Conservation (phyloP, 495 filamentous ascomycete species). For the Penicillium subrubescens region DNA sequence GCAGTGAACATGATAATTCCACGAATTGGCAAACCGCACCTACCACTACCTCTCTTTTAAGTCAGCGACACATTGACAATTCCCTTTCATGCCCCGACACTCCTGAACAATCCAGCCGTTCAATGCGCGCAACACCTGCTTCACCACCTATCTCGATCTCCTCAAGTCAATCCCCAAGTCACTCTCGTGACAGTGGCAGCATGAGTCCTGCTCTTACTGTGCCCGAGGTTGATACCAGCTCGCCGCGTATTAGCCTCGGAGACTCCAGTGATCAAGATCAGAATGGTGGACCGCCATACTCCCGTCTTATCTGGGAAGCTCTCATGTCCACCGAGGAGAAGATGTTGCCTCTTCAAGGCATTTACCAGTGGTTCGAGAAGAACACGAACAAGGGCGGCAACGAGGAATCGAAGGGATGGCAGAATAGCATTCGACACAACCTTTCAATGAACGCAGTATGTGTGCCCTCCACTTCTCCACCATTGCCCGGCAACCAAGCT, state of each 20-base stretch:
- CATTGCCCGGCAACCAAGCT: constrained; percentile 1
- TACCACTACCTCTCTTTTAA: background rate
- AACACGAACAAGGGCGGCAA: constrained; percentile 76
- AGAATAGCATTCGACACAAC: constrained; percentile 97
- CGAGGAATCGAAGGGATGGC: constrained; percentile 77
- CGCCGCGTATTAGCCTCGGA: constrained; percentile 16
- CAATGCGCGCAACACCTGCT: constrained; percentile 12
- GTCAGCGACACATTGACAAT: background rate
- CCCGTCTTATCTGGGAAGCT: constrained; percentile 76
- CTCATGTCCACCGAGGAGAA: constrained; percentile 64
- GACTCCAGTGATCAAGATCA: constrained; percentile 36
- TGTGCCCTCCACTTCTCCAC: constrained; percentile 16
- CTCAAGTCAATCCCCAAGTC: constrained; percentile 22
- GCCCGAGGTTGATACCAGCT: constrained; percentile 12
- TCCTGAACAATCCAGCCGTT: background rate
- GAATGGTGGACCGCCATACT: constrained; percentile 69
- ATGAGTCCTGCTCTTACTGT: constrained; percentile 17
- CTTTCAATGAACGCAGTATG: constrained; percentile 94
- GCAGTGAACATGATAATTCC: background rate
- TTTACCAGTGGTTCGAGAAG: constrained; percentile 87
- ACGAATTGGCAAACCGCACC: background rate
- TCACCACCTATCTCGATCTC: constrained; percentile 29
- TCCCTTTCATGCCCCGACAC: background rate
- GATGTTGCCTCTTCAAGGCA: constrained; percentile 77
- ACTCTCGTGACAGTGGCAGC: constrained; percentile 5